These are phyloP conservation scores for Xylaria digitata DNA, from an alignment of 2,329 filamentous ascomycete genomes.

Conservation along the genomic window DNA sequence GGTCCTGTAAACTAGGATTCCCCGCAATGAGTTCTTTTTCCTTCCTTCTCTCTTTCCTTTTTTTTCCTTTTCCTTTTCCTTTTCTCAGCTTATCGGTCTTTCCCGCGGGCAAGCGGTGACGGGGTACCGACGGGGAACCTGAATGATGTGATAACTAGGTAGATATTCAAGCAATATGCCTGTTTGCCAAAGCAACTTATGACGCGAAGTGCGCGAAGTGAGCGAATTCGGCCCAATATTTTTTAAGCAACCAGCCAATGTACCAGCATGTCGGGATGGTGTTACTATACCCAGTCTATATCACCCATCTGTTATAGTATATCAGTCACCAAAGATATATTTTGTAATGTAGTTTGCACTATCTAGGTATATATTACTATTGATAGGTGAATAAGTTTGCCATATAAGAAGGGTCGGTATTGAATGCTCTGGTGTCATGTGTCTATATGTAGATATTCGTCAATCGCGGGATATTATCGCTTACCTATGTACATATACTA, in stretches of 20 bases:
- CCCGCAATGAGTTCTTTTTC: slow-evolving; percentile 19
- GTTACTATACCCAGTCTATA: slow-evolving; percentile 3
- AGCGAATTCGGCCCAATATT: slow-evolving; percentile 4
- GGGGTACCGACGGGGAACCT: neutral
- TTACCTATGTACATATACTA: no score
- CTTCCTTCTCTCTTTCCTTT: neutral
- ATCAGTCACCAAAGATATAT: no score
- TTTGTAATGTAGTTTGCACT: no score
- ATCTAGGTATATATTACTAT: no score
- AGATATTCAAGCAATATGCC: slow-evolving; percentile 20
- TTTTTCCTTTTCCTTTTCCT: slow-evolving; percentile 17
- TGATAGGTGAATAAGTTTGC: neutral
- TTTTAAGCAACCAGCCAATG: neutral
- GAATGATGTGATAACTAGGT: slow-evolving; percentile 13
- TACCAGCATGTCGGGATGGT: slow-evolving; percentile 21
- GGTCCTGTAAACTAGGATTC: slow-evolving; percentile 17
- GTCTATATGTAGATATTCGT: neutral
- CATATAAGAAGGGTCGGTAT: neutral
- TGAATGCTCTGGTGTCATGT: neutral
- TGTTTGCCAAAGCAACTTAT: slow-evolving; percentile 5
- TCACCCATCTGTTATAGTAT: neutral
- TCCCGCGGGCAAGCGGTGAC: slow-evolving; percentile 26
- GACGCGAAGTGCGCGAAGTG: neutral
- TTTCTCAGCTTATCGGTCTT: slow-evolving; percentile 26
- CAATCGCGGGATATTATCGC: neutral